phyloP scores from a whole-genome alignment of 2,329 filamentous ascomycete genomes.

The Sclerotinia glacialis region DNA sequence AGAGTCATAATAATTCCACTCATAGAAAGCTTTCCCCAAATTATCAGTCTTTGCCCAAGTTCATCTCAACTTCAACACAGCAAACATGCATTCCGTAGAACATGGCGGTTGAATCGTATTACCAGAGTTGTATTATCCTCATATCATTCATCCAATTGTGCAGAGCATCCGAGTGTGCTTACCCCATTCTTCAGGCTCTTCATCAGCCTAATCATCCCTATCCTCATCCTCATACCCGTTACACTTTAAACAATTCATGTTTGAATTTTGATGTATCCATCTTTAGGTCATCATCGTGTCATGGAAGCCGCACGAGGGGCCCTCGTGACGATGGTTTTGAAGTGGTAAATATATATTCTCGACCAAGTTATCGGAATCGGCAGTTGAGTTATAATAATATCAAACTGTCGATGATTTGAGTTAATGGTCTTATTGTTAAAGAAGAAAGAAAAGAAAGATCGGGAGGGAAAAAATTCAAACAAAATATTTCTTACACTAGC shows the following conservation, averaged over 20 bases:
- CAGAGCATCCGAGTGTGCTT: slow-evolving; percentile 3
- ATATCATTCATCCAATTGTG: slow-evolving; percentile 23
- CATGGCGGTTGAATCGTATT: slow-evolving; percentile 53
- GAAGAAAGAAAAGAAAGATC: slow-evolving; percentile 40
- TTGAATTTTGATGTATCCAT: slow-evolving; percentile 50
- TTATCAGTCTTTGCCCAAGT: slow-evolving; percentile 42
- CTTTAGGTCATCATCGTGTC: slow-evolving; percentile 67
- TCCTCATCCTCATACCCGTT: not conserved
- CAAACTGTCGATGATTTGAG: slow-evolving; percentile 71
- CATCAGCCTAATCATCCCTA: not conserved
- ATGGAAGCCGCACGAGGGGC: slow-evolving; percentile 57
- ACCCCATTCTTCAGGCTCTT: not conserved
- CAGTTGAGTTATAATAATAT: slow-evolving; percentile 56
- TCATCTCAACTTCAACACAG: slow-evolving; percentile 51
- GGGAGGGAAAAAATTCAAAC: slow-evolving; percentile 20
- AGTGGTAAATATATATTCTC: slow-evolving; percentile 61
- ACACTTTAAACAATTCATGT: not conserved
- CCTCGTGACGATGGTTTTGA: slow-evolving; percentile 83
- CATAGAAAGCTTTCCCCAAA: not conserved
- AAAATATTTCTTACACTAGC: slow-evolving; percentile 19
- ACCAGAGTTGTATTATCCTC: slow-evolving; percentile 45
- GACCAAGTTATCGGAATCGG: slow-evolving; percentile 69
- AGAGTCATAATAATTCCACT: not conserved
- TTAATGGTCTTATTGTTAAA: slow-evolving; percentile 61
- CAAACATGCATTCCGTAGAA: slow-evolving; percentile 34